A percentile compares a stretch with the other conserved stretches of the same genome.
Conservation (phyloP, 495 filamentous ascomycete species). For the Diplogelasinospora grovesii region DNA sequence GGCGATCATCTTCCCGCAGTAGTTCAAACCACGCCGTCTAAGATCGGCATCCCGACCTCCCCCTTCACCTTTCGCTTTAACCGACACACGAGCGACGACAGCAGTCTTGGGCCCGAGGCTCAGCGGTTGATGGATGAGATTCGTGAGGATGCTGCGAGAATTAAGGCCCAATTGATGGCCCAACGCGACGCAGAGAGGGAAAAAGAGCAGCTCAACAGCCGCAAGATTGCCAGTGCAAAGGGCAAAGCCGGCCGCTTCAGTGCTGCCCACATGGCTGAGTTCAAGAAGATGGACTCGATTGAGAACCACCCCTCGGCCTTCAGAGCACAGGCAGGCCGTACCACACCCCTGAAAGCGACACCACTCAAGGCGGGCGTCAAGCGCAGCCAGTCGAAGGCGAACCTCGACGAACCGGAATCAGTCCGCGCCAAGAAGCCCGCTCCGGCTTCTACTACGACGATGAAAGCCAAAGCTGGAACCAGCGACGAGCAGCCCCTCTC, state of each 20-base stretch:
- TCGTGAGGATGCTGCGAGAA: slow-evolving; percentile 59
- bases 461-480: slow-evolving; percentile 12
- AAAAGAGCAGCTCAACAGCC: slow-evolving; percentile 36
- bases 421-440: slow-evolving; percentile 29
- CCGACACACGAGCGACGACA: slow-evolving; percentile 44
- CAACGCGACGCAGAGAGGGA: slow-evolving; percentile 43
- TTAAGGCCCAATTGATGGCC: slow-evolving; percentile 57
- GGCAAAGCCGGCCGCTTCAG: slow-evolving; percentile 73
- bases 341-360: slow-evolving; percentile 43
- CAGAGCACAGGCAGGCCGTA: slow-evolving; percentile 54
- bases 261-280: slow-evolving; percentile 74
- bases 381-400: slow-evolving; percentile 49
- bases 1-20: slow-evolving; percentile 20
- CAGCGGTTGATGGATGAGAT: slow-evolving; percentile 71
- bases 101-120: slow-evolving; percentile 61
- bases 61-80: slow-evolving; percentile 70
- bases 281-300: slow-evolving; percentile 97
- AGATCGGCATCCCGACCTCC: slow-evolving; percentile 44
- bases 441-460: slow-evolving; percentile 28
- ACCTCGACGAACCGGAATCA: slow-evolving; percentile 50
- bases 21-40: slow-evolving; percentile 43
- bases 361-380: slow-evolving; percentile 52
- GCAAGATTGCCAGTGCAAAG: slow-evolving; percentile 72
- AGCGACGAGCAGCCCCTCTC: slow-evolving; percentile 25
- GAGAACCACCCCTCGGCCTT: slow-evolving; percentile 74